These are phyloP conservation scores for Trichosporon inkin DNA, from an alignment of 1,284 basidiomycete species.

Conservation along the genomic window DNA sequence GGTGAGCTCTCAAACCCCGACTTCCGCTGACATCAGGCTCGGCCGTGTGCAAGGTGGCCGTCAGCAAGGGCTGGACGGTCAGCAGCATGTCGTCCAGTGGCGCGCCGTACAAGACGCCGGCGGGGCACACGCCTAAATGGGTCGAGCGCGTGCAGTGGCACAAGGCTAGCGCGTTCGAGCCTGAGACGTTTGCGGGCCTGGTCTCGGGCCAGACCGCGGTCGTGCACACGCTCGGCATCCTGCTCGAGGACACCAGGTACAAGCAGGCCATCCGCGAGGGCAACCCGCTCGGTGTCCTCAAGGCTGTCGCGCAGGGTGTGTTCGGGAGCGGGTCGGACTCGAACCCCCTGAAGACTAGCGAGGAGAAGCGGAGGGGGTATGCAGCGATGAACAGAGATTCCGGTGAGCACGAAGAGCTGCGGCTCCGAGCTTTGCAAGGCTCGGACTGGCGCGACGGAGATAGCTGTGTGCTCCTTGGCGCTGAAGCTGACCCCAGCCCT, in stretches of 20 bases:
- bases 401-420: conserved; percentile 57
- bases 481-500: conserved; percentile 55
- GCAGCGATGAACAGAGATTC: conserved; percentile 82
- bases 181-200: conserved; percentile 66
- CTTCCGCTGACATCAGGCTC: conserved; percentile 61
- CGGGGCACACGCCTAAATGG: conserved; percentile 87
- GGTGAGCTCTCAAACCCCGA: conserved; percentile 49
- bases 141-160: conserved; percentile 71
- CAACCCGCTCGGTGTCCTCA: conserved; percentile 58
- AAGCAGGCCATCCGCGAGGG: conserved; percentile 65
- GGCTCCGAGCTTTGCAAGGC: too few relatives aligned
- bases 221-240: conserved; percentile 90
- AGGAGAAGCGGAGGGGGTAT: conserved; percentile 56
- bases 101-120: conserved; percentile 74
- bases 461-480: conserved; percentile 7
- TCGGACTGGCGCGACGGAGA: neutral
- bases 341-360: conserved; percentile 62
- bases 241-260: conserved; percentile 78
- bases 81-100: conserved; percentile 90
- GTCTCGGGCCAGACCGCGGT: conserved; percentile 66
- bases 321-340: conserved; percentile 43
- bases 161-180: conserved; percentile 70
- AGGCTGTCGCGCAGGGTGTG: conserved; percentile 49
- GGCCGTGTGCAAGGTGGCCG: conserved; percentile 79
- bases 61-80: conserved; percentile 78